Percentiles rank a stretch among this genome's conserved stretches.
Evolutionary conservation across 176 grass and related monocot genomes (phyloP).

Genomic region (Neostapfia colusana): DNA sequence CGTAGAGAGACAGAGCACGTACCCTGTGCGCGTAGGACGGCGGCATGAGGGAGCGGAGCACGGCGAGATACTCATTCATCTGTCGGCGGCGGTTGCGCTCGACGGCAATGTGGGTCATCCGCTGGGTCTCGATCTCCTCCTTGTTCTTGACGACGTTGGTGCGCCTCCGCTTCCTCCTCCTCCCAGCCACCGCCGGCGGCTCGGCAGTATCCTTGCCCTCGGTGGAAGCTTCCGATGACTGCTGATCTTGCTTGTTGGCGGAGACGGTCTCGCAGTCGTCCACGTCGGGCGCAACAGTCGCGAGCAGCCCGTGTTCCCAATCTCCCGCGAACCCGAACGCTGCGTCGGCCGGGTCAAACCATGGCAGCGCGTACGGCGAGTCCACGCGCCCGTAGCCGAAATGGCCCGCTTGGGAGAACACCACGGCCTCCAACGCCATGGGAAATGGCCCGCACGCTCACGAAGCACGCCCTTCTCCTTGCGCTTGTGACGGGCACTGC

Average conservation of each 20-base stretch:
- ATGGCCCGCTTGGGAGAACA: conserved; percentile 55
- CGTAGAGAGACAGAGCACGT: not conserved
- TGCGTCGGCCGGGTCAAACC: conserved; percentile 29
- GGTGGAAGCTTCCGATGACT: conserved; percentile 34
- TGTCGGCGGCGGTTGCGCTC: conserved; percentile 94
- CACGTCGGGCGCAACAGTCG: not conserved
- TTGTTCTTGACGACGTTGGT: conserved; percentile 79
- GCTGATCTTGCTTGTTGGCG: conserved; percentile 11
- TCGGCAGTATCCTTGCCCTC: conserved; percentile 10
- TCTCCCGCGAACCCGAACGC: conserved; percentile 3
- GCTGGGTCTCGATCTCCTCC: conserved; percentile 93
- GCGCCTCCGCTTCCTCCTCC: conserved; percentile 71
- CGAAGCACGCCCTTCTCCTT: not conserved
- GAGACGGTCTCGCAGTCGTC: conserved; percentile 59
- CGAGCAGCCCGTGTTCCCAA: conserved; percentile 32
- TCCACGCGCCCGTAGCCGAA: conserved; percentile 46
- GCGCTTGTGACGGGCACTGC: not conserved
- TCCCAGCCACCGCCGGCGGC: not conserved
- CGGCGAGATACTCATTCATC: conserved; percentile 99
- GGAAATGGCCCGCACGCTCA: no score
- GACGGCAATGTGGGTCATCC: conserved; percentile 98
- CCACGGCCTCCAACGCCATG: conserved; percentile 92
- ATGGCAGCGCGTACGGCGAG: conserved; percentile 38
- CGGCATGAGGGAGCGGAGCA: conserved; percentile 91
- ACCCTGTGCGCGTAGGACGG: conserved; percentile 88